These are phyloP conservation scores for Ophiocordyceps camponoti-leonardi DNA, from an alignment of 2,329 filamentous ascomycete genomes.

Conservation along the genomic window DNA sequence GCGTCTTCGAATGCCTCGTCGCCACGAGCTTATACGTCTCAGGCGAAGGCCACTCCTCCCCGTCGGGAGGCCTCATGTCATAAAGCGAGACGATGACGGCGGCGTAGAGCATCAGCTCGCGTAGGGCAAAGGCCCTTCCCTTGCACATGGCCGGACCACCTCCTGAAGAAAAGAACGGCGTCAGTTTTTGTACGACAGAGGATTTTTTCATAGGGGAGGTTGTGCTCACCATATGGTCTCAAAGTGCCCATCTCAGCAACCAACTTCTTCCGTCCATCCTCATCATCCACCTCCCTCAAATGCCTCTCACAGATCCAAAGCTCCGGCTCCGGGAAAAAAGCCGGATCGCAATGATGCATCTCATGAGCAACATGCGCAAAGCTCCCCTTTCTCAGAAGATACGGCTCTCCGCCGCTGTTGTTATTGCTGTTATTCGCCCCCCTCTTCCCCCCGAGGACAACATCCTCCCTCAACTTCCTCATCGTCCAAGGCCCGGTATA, in stretches of 20 bases:
- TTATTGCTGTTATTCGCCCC: no score
- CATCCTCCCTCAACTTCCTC: slow-evolving; percentile 14
- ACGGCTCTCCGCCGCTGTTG: slow-evolving; percentile 8
- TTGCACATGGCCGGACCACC: slow-evolving; percentile 15
- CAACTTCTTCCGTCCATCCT: slow-evolving; percentile 8
- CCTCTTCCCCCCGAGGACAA: slow-evolving; percentile 10
- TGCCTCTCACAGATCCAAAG: slow-evolving; percentile 19
- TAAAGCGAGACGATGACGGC: slow-evolving; percentile 19
- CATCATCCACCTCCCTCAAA: slow-evolving; percentile 9
- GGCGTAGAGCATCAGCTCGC: slow-evolving; percentile 17
- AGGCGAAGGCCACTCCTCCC: slow-evolving; percentile 10
- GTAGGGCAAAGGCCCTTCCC: slow-evolving; percentile 13
- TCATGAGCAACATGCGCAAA: slow-evolving; percentile 17
- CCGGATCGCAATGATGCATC: slow-evolving; percentile 17
- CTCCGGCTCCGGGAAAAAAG: slow-evolving; percentile 13
- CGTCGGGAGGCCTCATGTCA: slow-evolving; percentile 14
- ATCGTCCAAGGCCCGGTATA: slow-evolving; percentile 18
- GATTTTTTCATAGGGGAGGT: no score
- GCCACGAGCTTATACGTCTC: slow-evolving; percentile 10
- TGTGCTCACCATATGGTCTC: slow-evolving; percentile 15
- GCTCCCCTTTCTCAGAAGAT: slow-evolving; percentile 15
- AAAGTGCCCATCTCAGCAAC: slow-evolving; percentile 11
- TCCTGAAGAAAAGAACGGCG: no score
- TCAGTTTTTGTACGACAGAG: no score
- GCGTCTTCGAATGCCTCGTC: slow-evolving; percentile 9